Base-by-base conservation (phyloP, 2,329 filamentous ascomycete genomes). In the Cytospora piceicola region DNA sequence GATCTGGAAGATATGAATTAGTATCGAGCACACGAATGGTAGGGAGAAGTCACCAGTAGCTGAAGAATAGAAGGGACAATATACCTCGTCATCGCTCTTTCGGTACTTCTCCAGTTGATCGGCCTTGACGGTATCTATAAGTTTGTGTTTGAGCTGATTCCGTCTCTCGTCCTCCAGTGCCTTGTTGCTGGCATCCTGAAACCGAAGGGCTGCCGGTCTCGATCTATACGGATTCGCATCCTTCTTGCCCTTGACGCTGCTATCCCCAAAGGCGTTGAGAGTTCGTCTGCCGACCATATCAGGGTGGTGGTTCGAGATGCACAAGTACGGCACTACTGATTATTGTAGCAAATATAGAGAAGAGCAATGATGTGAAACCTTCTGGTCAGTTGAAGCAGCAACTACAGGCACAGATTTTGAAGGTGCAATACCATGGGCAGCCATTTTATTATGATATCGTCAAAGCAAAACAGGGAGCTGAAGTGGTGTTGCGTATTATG, bases 21-120 rank as follows among this genome's bases (percentile, higher is more conserved):
- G 46, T 24, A 24, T 49, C 15, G 8, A n/a, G 20, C 17, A 27
- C n/a, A 20, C 46, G 2, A 49, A 22, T 36, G 36, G 30, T 32
- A 15, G 14, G 11, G 20, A 24, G 4, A 14, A 4, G 27, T 30
- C 9, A 22, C 22, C 14, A 17, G 49, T 4, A 17, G 20, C 1
- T 15, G 7, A 20, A 22, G 22, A 22, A 14, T 4, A 5, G 17
- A 29, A 4, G 29, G 17, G 32, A 2, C 15, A 6, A 5, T 24
- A 12, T 49, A 64, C 63, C 51, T 64, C 80, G n/a, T 82, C 78
- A 2, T 83, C 79, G 39, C 75, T 80, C 71, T 83, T 85, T 24
- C 83, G 75, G 70, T 76, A 85, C 39, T 78, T 75, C 70, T 86
- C 82, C 22, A 85, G 74, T 9, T 75, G 75, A 8, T 81, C 75